Evolutionary conservation across 1,284 basidiomycete genomes (phyloP).

Genomic region (Trichosporon sp.): DNA sequence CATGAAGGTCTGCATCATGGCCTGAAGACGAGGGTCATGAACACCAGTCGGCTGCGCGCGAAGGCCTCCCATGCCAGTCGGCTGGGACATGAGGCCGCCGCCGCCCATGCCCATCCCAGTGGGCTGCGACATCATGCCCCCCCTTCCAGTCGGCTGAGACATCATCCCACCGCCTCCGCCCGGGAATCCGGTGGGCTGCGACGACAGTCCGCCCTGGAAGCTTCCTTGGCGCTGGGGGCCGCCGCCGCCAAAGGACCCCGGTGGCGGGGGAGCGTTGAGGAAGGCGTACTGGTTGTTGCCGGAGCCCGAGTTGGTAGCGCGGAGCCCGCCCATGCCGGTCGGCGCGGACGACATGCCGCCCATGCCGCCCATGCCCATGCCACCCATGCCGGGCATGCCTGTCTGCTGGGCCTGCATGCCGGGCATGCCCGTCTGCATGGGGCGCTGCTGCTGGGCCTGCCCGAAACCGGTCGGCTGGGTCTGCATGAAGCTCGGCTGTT

Average conservation of each 20-base stretch:
- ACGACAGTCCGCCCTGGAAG: slow-evolving; percentile 24
- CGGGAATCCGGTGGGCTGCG: slow-evolving; percentile 31
- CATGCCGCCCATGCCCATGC: slow-evolving; percentile 21
- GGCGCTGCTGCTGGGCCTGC: slow-evolving; percentile 45
- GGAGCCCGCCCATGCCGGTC: slow-evolving; percentile 11
- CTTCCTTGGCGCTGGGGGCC: slow-evolving; percentile 25
- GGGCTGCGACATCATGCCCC: slow-evolving; percentile 40
- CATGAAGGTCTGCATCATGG: slow-evolving; percentile 84
- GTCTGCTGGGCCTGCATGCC: slow-evolving; percentile 9
- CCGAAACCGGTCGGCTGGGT: slow-evolving; percentile 39
- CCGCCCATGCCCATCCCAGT: slow-evolving; percentile 55
- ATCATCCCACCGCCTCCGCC: slow-evolving; percentile 32
- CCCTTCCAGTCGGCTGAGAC: slow-evolving; percentile 33
- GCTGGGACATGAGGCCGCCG: slow-evolving; percentile 61
- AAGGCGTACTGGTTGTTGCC: slow-evolving; percentile 33
- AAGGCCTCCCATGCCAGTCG: slow-evolving; percentile 59
- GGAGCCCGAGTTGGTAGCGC: slow-evolving; percentile 18
- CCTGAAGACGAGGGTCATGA: slow-evolving; percentile 71
- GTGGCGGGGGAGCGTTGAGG: slow-evolving; percentile 45
- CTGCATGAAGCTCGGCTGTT: slow-evolving; percentile 17
- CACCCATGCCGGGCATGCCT: slow-evolving; percentile 7
- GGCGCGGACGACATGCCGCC: slow-evolving; percentile 17
- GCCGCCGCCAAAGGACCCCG: slow-evolving; percentile 20
- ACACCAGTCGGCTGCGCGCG: slow-evolving; percentile 38
- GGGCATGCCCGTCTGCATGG: slow-evolving; percentile 54